Evolutionary conservation across 2,329 filamentous ascomycete species (phyloP).

Genomic region (Alternaria atra): DNA sequence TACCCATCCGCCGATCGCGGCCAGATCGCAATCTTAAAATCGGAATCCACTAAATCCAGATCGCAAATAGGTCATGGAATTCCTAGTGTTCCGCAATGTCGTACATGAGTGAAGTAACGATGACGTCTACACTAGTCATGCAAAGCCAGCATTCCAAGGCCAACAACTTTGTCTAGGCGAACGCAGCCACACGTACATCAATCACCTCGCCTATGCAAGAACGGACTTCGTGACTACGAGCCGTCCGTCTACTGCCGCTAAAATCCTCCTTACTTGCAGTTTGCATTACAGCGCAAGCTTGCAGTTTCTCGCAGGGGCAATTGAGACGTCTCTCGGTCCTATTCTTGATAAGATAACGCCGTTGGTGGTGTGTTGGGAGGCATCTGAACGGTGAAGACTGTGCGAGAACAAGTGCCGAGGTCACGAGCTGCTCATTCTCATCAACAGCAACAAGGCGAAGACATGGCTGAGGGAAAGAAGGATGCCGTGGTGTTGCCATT

Average conservation of each 20-base stretch:
- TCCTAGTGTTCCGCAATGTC: conserved; percentile 14
- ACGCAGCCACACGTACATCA: conserved; percentile 17
- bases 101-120: conserved; percentile 34
- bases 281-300: conserved; percentile 7
- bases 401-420: conserved; percentile 17
- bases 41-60: conserved; percentile 6
- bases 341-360: conserved; percentile 12
- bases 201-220: conserved; percentile 27
- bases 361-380: conserved; percentile 13
- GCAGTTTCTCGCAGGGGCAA: neutral
- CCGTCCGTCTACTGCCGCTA: conserved; percentile 21
- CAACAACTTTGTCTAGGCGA: conserved; percentile 5
- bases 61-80: conserved; percentile 3
- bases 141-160: conserved; percentile 12
- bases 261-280: conserved; percentile 15
- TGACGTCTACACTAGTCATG: conserved; percentile 44
- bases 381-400: conserved; percentile 16
- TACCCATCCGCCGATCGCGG: conserved; percentile 10
- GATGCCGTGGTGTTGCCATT: conserved; percentile 25
- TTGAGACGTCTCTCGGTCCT: conserved; percentile 1
- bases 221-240: conserved; percentile 16
- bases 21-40: conserved; percentile 6
- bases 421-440: conserved; percentile 26
- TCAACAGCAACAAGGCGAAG: conserved; percentile 5
- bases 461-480: conserved; percentile 22